Conservation (phyloP, 495 filamentous ascomycete species). For the Aspergillus egyptiacus region DNA sequence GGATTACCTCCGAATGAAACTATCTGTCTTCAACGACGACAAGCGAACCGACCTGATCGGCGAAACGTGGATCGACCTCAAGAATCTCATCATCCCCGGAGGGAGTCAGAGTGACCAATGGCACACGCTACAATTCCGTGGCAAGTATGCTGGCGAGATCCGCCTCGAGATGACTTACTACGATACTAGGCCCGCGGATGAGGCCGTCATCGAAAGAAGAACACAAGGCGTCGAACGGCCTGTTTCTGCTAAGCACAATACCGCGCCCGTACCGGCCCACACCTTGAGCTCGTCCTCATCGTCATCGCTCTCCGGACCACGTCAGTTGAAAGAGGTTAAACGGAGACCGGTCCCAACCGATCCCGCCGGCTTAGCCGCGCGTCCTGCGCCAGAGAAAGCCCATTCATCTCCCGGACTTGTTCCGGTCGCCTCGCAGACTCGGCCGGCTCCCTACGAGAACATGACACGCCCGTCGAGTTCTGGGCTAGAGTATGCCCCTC, state of each 20-base stretch:
- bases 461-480: conserved; percentile 17
- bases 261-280: conserved; percentile 2
- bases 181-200: conserved; percentile 76
- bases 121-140: conserved; percentile 79
- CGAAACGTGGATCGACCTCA: conserved; percentile 80
- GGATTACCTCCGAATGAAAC: conserved; percentile 89
- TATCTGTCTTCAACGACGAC: conserved; percentile 96
- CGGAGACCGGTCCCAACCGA: conserved; percentile 73
- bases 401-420: conserved; percentile 18
- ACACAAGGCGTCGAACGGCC: conserved; percentile 39
- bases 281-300: conserved; percentile 18
- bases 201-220: conserved; percentile 51
- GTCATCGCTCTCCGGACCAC: conserved; percentile 47
- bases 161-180: conserved; percentile 96
- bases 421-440: conserved; percentile 19
- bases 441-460: conserved; percentile 23
- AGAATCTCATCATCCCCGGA: conserved; percentile 72
- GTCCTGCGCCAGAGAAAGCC: conserved; percentile 25
- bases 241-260: conserved; percentile 22
- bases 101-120: conserved; percentile 90
- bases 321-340: conserved; percentile 58
- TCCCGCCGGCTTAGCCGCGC: conserved; percentile 44
- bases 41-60: conserved; percentile 95
- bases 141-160: conserved; percentile 92
- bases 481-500: conserved; percentile 18